Percentiles rank a stretch among this genome's conserved stretches.
Conservation (phyloP, 164 flowering plant genomes). For the Tinospora cordifolia region DNA sequence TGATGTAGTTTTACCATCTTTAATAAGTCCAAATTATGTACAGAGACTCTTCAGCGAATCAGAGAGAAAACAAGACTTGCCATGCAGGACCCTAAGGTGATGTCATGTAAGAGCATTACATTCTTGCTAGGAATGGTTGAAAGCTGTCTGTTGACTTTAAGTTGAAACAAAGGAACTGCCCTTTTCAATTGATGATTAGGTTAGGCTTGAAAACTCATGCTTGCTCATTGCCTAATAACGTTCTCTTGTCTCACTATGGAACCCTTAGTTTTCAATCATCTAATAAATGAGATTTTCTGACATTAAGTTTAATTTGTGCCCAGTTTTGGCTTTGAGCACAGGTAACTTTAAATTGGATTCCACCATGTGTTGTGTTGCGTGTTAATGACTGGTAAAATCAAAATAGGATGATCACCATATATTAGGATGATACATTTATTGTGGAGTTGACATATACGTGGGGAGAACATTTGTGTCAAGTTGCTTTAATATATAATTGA, state of each 20-base stretch:
- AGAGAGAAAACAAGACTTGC: constrained; percentile 66
- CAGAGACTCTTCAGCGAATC: constrained; percentile 77
- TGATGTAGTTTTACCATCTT: not conserved
- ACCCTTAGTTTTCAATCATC: not conserved
- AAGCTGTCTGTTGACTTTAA: not conserved
- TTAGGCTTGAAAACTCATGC: not conserved
- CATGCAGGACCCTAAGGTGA: constrained; percentile 88
- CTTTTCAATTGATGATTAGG: not conserved
- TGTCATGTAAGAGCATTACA: constrained; percentile 48
- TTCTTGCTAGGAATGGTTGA: not conserved
- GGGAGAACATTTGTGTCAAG: not conserved
- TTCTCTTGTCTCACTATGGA: too few species aligned
- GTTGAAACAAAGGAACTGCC: not conserved
- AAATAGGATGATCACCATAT: not conserved
- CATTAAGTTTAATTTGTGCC: not conserved
- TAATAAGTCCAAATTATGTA: constrained; percentile 13
- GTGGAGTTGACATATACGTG: not conserved
- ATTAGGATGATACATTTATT: not conserved
- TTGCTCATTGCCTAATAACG: not conserved
- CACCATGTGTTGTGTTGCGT: not conserved
- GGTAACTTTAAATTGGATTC: not conserved
- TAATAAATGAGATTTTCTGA: not conserved
- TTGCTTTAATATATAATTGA: not conserved
- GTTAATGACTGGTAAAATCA: not conserved
- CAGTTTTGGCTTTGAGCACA: not conserved